Evolutionary conservation across 1,284 basidiomycete genomes (phyloP), one percentile per base, ranked within the genome.

Genomic region (Trichosporon asahii): DNA sequence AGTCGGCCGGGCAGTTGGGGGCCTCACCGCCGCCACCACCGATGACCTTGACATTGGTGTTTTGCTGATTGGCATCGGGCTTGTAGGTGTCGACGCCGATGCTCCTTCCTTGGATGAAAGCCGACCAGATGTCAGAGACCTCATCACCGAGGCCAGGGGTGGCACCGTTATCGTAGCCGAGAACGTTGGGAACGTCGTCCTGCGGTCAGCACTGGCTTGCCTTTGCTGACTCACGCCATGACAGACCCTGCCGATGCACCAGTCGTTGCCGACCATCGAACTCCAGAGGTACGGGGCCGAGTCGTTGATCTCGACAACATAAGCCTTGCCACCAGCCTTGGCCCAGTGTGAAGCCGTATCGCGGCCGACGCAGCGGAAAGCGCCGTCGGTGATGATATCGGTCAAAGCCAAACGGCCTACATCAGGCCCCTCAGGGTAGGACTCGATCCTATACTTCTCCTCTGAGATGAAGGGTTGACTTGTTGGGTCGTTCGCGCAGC

Each of bases 211-310:
- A 14, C 27, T 14, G 12, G 9, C 31, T 15, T 1, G 61, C 27
- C 23, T 15, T 1, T 3, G 15, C 37, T 40, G 64, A 8, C n/a
- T 57, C 49, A 49, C 27, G 8, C 18, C 44, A 14, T 83, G 82
- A 70, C 82, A 83, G 14, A 81, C 80, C 21, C 66, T 70, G 6
- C 78, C 76, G 3, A 55, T 27, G 29, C 65, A 60, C 21, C 14
- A 65, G 64, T 40, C 37, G 37, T 40, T 40, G 37, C 76, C 74
- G 57, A 75, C 76, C 0, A 49, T 57, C 3, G 70, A 71, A 18
- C 93, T 93, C 64, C 85, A 85, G 1, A 89, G 88, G 80, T 93
- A 92, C 9, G 37, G 37, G 37, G 37, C 37, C 8, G 37, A 40
- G 37, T 40, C 37, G 12, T 40, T 12, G 12, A 40, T 40, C 37